Conservation (phyloP, 2,329 filamentous ascomycete species). For the Talaromyces sp. region DNA sequence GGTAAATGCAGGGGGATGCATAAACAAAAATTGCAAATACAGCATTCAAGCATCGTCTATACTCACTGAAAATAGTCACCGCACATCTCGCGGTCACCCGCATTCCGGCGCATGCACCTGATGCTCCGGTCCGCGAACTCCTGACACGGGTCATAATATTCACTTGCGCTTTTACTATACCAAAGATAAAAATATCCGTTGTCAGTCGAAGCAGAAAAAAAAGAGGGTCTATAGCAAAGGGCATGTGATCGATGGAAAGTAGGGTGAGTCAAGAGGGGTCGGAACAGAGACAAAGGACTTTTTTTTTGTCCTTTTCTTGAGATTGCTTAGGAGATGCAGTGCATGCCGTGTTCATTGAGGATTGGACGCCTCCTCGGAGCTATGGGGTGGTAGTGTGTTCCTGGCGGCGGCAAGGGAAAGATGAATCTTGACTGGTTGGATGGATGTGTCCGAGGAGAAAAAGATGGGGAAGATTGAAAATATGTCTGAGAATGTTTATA, state of each 20-base stretch:
- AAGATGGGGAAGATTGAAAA: background rate
- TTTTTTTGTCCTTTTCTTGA: background rate
- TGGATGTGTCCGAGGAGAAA: background rate
- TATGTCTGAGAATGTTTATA: background rate
- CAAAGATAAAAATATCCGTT: background rate
- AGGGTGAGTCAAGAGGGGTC: background rate
- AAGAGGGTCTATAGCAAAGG: background rate
- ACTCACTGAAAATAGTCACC: slow-evolving; percentile 90
- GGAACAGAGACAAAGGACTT: background rate
- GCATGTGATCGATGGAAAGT: slow-evolving; percentile 7
- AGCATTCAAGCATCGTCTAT: background rate
- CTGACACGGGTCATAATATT: slow-evolving; percentile 94
- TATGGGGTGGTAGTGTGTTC: background rate
- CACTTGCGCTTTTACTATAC: slow-evolving; percentile 75
- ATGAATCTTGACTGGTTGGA: background rate
- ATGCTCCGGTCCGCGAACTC: slow-evolving; percentile 83
- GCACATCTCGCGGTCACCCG: slow-evolving; percentile 83
- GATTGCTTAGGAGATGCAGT: background rate
- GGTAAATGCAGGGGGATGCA: background rate
- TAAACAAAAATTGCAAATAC: background rate
- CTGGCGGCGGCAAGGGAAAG: background rate
- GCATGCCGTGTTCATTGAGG: slow-evolving; percentile 15
- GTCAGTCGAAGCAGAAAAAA: background rate
- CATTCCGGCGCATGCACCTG: slow-evolving; percentile 83
- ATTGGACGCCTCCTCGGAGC: slow-evolving; percentile 11